A percentile compares a stretch with the other conserved stretches of the same genome.
These are phyloP conservation scores for Prinsepia uniflora DNA, from an alignment of 306 rosid species.

Conservation along the genomic window DNA sequence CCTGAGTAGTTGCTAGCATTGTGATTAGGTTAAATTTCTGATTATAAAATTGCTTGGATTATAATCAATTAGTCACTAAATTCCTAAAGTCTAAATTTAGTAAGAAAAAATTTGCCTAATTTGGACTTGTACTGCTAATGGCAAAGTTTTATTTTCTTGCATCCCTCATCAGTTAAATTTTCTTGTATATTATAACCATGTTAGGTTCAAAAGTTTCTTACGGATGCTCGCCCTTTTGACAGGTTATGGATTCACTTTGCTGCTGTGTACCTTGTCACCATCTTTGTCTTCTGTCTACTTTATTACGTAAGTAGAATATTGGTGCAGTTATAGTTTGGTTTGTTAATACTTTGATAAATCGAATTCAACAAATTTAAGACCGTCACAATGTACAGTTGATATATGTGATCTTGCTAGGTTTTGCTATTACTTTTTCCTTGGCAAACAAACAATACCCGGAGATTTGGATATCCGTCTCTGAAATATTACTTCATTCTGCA, in stretches of 20 bases:
- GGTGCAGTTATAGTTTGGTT: conserved; percentile 17
- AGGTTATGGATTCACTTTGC: conserved; percentile 91
- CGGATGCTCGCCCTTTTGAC: conserved; percentile 22
- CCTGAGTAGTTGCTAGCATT: no score
- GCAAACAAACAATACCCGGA: neutral
- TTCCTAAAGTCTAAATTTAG: neutral
- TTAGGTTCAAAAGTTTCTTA: conserved; percentile 26
- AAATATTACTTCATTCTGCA: conserved; percentile 34
- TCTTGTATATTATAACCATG: neutral
- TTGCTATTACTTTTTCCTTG: neutral
- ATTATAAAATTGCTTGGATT: neutral
- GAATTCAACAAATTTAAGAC: neutral
- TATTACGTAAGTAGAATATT: conserved; percentile 54
- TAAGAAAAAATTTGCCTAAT: neutral
- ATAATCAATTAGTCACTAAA: neutral
- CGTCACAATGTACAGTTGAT: neutral
- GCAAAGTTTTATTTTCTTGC: neutral
- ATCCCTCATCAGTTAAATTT: neutral
- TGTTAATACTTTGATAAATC: conserved; percentile 7
- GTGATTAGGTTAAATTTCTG: neutral
- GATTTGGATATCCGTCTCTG: neutral
- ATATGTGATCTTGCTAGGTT: neutral
- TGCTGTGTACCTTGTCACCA: conserved; percentile 80
- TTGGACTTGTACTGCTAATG: neutral
- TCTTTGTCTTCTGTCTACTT: conserved; percentile 67